Evolutionary conservation across 2,329 filamentous ascomycete species (phyloP), one percentile per base, ranked within the genome.

Genomic region (Stylonectria norvegica): DNA sequence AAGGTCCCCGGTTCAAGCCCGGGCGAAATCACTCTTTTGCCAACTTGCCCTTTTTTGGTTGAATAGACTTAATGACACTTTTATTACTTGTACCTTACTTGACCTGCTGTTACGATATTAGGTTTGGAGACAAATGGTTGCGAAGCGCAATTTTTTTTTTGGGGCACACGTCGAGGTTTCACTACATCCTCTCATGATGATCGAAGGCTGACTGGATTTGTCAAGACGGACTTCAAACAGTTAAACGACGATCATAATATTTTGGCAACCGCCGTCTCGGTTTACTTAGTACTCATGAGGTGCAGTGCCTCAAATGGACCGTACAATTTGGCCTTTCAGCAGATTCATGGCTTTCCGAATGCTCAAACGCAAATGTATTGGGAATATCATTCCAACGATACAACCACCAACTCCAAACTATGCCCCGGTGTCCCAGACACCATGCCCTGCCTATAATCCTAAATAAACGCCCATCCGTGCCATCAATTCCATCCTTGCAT

Each of bases 361-460:
- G n/a, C n/a, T n/a, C n/a, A n/a, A n/a, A n/a, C n/a, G n/a, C n/a
- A n/a, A n/a, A n/a, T n/a, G n/a, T n/a, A n/a, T 25, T 25, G 22
- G 22, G 22, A 25, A 25, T 25, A 7, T 25, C 22, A 12, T 25
- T 7, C 7, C 12, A 25, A 12, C 12, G 12, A 20, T 22, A 18
- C 12, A 23, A 18, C 28, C 40, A 25, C 12, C 6, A 52, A 55
- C 53, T 41, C 53, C 53, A 28, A 49, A 37, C 45, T 40, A 41
- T 29, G 34, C 15, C 14, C 15, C 18, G 20, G 20, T 27, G 23
- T 18, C 31, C 22, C 15, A 22, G 19, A 18, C 20, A 23, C 38
- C 19, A 47, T 43, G 14, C 37, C 16, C 27, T 25, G 22, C 18
- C 20, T 9, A 35, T 34, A 28, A 30, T 15, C 18, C 37, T 29